Conservation (phyloP, 108 stramenopile genomes). For the Chaetoceros tenuissimus region DNA sequence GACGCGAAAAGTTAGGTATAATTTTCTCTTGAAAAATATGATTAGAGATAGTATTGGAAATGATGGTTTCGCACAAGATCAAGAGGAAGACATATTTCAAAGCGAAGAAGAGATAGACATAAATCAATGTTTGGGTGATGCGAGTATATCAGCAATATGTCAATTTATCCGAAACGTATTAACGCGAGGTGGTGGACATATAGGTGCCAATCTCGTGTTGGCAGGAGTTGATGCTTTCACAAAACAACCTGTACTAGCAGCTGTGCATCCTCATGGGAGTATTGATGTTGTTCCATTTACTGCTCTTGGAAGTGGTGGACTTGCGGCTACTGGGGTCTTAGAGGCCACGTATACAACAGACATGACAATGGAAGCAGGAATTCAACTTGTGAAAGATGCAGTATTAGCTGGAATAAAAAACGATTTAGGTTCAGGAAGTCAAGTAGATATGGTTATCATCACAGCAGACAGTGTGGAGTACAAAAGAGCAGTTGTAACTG, state of each 20-base stretch:
- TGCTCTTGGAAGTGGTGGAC: conserved; percentile 76
- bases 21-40: conserved; percentile 16
- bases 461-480: conserved; percentile 15
- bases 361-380: conserved; percentile 47
- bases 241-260: conserved; percentile 34
- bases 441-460: conserved; percentile 32
- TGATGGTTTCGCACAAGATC: neutral
- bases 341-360: conserved; percentile 42
- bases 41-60: conserved; percentile 19
- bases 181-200: conserved; percentile 28
- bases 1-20: conserved; percentile 38
- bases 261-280: conserved; percentile 78
- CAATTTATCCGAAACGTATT: conserved; percentile 42
- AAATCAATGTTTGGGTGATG: conserved; percentile 9
- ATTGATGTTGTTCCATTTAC: conserved; percentile 68
- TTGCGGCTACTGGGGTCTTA: conserved; percentile 72
- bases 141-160: conserved; percentile 32
- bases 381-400: conserved; percentile 47
- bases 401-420: conserved; percentile 72
- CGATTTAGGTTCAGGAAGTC: conserved; percentile 81
- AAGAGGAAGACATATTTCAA: neutral
- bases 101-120: neutral
- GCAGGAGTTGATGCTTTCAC: conserved; percentile 47
- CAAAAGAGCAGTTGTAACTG: conserved; percentile 19
- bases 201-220: conserved; percentile 69